Evolutionary conservation across 805 yeast genomes (phyloP).

Genomic region (Naumovozyma castellii): DNA sequence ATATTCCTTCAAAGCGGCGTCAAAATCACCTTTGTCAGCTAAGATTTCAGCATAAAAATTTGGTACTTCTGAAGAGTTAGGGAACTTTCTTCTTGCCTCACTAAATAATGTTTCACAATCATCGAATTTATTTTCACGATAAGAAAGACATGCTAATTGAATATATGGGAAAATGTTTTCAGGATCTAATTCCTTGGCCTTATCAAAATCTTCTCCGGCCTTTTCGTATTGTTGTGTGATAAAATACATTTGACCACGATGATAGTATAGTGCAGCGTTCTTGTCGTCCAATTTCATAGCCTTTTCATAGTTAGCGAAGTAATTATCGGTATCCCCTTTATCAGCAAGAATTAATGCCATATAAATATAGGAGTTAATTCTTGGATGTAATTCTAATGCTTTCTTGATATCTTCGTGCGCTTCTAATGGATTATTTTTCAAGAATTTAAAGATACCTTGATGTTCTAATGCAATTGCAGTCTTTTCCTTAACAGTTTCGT

Average conservation of each 20-base stretch:
- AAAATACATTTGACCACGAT: conserved; percentile 84
- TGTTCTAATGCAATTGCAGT: conserved; percentile 72
- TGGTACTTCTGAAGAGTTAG: conserved; percentile 81
- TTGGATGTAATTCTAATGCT: conserved; percentile 58
- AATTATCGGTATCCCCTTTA: conserved; percentile 54
- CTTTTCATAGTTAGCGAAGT: conserved; percentile 57
- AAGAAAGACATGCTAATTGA: conserved; percentile 83
- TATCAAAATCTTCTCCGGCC: conserved; percentile 66
- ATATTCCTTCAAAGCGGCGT: conserved; percentile 69
- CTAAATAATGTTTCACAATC: conserved; percentile 57
- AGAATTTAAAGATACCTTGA: conserved; percentile 68
- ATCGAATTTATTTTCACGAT: conserved; percentile 49
- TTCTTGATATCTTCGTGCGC: conserved; percentile 56
- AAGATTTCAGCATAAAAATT: conserved; percentile 90
- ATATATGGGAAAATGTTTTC: conserved; percentile 76
- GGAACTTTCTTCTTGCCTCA: conserved; percentile 63
- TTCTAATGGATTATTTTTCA: conserved; percentile 57
- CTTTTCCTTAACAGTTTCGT: conserved; percentile 27
- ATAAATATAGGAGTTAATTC: conserved; percentile 72
- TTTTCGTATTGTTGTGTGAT: conserved; percentile 60
- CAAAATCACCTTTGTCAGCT: conserved; percentile 64
- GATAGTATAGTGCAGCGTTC: conserved; percentile 79
- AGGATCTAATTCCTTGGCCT: conserved; percentile 64
- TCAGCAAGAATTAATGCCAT: conserved; percentile 79
- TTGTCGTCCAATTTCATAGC: conserved; percentile 62